A percentile compares a stretch with the other conserved stretches of the same genome.
phyloP scores from a whole-genome alignment of 1,139 yeast genomes.

The Scheffersomyces parashehatae region DNA sequence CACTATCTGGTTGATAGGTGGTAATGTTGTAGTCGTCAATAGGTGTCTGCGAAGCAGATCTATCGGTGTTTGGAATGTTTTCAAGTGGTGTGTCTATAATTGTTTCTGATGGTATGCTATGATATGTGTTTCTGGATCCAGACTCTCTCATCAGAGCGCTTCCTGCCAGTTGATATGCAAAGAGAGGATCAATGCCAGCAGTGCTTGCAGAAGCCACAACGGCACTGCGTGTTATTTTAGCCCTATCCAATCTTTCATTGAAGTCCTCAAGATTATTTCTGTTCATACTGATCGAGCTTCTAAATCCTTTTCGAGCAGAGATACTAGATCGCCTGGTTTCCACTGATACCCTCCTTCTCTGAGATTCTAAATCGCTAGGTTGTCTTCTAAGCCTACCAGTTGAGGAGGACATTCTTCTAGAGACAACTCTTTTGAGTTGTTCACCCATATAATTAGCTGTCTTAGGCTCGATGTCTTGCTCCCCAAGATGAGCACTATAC shows the following conservation, averaged over 20 bases:
- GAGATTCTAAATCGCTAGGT: conserved; percentile 11
- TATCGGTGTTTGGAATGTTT: background rate
- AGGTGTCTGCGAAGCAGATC: background rate
- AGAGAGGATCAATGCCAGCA: conserved; percentile 15
- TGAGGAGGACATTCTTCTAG: conserved; percentile 11
- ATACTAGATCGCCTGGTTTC: background rate
- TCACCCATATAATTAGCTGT: conserved; percentile 36
- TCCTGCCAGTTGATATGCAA: conserved; percentile 1
- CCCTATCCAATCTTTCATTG: conserved; percentile 13
- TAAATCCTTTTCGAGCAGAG: background rate
- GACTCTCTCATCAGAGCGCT: background rate
- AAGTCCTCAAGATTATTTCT: conserved; percentile 9
- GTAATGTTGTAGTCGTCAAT: background rate
- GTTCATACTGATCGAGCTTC: conserved; percentile 1
- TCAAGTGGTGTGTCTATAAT: background rate
- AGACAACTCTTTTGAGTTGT: conserved; percentile 20
- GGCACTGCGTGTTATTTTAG: conserved; percentile 17
- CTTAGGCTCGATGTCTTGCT: conserved; percentile 5
- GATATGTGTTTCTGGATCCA: conserved; percentile 2
- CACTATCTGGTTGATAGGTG: background rate
- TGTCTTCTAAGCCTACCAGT: background rate
- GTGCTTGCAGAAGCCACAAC: conserved; percentile 18
- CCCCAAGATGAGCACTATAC: conserved; percentile 6
- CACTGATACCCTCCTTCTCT: conserved; percentile 1
- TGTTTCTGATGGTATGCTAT: background rate